Percentiles rank a stretch among this genome's conserved stretches.
phyloP scores from a whole-genome alignment of 306 rosid genomes.

The Mimosa bimucronata region DNA sequence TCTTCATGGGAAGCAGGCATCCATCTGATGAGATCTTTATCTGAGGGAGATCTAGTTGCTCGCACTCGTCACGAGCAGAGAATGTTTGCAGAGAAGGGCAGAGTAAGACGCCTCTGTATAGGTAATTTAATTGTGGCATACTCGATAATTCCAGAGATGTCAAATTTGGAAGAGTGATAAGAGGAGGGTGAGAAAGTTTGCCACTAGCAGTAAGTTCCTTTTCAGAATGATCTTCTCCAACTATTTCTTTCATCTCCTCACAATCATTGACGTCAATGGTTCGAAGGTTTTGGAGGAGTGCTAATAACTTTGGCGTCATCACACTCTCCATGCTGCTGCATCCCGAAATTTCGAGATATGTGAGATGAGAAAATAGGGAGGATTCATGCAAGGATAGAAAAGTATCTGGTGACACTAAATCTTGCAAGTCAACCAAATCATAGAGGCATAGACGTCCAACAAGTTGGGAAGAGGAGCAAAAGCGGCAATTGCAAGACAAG shows the following conservation, averaged over 20 bases:
- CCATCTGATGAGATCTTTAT: neutral
- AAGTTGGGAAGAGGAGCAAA: neutral
- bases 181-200: too few relatives aligned
- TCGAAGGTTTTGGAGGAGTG: neutral
- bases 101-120: neutral
- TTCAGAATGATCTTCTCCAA: neutral
- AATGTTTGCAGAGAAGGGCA: neutral
- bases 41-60: neutral
- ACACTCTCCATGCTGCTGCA: neutral
- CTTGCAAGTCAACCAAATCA: neutral
- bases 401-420: neutral
- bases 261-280: accelerated
- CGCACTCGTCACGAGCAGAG: accelerated
- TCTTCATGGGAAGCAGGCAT: neutral
- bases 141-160: accelerated
- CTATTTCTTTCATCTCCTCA: neutral
- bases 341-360: accelerated
- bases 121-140: neutral
- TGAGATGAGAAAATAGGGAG: neutral
- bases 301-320: neutral
- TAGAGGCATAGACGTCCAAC: neutral
- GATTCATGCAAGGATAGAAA: neutral
- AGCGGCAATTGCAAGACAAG: neutral
- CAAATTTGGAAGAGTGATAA: neutral
- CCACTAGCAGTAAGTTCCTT: too few relatives aligned